These are phyloP conservation scores for Cercospora nicotianae DNA, from an alignment of 2,329 filamentous ascomycete species.

Conservation along the genomic window DNA sequence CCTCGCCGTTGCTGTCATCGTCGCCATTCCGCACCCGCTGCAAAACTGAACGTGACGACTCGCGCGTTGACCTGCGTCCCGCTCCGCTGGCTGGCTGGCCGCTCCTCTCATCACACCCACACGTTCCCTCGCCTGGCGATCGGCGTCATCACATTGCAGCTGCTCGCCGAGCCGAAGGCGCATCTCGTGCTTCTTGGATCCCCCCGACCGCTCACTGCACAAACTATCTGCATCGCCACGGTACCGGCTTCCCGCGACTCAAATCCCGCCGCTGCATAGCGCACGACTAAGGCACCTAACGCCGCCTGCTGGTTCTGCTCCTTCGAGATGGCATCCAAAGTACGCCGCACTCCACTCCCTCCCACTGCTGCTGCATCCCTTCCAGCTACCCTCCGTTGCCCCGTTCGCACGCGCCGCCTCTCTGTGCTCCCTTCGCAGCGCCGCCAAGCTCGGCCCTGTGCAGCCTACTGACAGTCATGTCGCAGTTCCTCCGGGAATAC, in stretches of 20 bases:
- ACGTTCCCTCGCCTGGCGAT: not conserved
- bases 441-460: slow-evolving; percentile 9
- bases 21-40: not conserved
- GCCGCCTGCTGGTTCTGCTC: slow-evolving; percentile 3
- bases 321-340: slow-evolving; percentile 39
- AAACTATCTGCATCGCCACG: slow-evolving; percentile 6
- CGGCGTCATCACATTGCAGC: slow-evolving; percentile 5
- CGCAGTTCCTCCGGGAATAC: slow-evolving; percentile 55
- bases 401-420: slow-evolving; percentile 12
- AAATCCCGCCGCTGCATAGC: slow-evolving; percentile 11
- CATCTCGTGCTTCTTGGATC: not conserved
- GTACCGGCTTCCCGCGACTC: slow-evolving; percentile 15
- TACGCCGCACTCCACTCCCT: slow-evolving; percentile 23
- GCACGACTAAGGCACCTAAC: slow-evolving; percentile 6
- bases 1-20: not conserved
- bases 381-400: slow-evolving; percentile 6
- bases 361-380: not conserved
- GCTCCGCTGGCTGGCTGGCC: not conserved
- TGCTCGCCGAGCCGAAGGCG: slow-evolving; percentile 1
- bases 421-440: slow-evolving; percentile 4
- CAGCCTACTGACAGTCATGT: slow-evolving; percentile 19
- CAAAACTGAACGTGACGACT: not conserved
- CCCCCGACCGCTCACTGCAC: not conserved
- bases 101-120: not conserved
- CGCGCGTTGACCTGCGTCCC: not conserved